phyloP scores from a whole-genome alignment of 2,329 filamentous ascomycete species.

The Microascus cirrosus region DNA sequence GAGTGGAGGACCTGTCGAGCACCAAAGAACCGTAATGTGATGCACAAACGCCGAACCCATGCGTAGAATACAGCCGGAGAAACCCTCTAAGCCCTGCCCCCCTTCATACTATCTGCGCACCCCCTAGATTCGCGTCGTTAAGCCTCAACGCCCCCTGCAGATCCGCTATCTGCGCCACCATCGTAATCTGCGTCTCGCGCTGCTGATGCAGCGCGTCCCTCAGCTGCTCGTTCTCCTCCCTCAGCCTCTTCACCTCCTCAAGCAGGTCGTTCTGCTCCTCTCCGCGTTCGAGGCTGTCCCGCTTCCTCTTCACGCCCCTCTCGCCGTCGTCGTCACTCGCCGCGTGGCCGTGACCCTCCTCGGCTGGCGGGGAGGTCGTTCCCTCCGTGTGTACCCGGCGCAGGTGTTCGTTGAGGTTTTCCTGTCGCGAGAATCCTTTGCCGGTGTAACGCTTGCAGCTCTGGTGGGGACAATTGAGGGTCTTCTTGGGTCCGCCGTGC shows the following conservation, averaged over 20 bases:
- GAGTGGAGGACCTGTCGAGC: background rate
- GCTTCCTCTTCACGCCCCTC: conserved; percentile 37
- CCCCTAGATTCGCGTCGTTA: conserved; percentile 6
- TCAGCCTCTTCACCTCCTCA: background rate
- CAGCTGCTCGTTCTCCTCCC: conserved; percentile 18
- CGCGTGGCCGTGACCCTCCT: conserved; percentile 15
- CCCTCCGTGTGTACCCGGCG: conserved; percentile 68
- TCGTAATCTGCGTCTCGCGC: conserved; percentile 20
- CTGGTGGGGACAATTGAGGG: conserved; percentile 71
- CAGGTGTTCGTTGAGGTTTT: conserved; percentile 89
- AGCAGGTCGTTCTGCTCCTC: conserved; percentile 1
- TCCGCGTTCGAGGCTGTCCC: conserved; percentile 8
- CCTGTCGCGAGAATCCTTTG: conserved; percentile 83
- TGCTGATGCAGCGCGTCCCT: conserved; percentile 47
- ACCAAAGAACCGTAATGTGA: background rate
- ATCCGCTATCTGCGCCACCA: conserved; percentile 37
- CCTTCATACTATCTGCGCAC: background rate
- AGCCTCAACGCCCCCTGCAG: conserved; percentile 29
- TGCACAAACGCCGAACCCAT: too few species aligned
- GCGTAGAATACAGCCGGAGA: background rate
- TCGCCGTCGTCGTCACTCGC: conserved; percentile 37
- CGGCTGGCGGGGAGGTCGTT: conserved; percentile 19
- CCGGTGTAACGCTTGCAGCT: conserved; percentile 86
- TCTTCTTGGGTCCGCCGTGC: conserved; percentile 79
- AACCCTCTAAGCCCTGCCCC: background rate